A percentile compares a stretch with the other conserved stretches of the same genome.
phyloP scores from a whole-genome alignment of 495 filamentous ascomycete genomes.

The Paragyromitra xinjiangensis region DNA sequence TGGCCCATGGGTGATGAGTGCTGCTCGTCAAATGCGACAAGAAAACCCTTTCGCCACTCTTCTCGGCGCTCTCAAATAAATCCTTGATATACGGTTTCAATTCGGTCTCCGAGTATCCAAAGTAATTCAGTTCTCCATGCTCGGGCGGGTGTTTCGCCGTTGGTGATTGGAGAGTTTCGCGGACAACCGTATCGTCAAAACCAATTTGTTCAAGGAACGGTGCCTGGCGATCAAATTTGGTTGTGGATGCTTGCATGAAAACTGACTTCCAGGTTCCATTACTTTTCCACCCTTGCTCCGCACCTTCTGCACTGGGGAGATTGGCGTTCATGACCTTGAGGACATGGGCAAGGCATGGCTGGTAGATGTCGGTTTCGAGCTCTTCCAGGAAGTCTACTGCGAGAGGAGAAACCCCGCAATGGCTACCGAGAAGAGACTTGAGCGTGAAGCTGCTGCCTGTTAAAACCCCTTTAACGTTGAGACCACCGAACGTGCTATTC shows the following conservation, averaged over 20 bases:
- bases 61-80: constrained; percentile 60
- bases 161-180: constrained; percentile 56
- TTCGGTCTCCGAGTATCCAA: constrained; percentile 63
- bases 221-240: constrained; percentile 62
- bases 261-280: constrained; percentile 61
- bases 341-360: constrained; percentile 64
- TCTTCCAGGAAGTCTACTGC: constrained; percentile 63
- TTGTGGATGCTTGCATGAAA: constrained; percentile 63
- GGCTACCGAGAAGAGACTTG: constrained; percentile 62
- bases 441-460: constrained; percentile 62
- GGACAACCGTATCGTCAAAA: constrained; percentile 59
- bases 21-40: constrained; percentile 63
- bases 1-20: constrained; percentile 63
- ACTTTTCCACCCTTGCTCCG: constrained; percentile 42
- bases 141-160: constrained; percentile 57
- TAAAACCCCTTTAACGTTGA: constrained; percentile 61
- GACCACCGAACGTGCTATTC: constrained; percentile 59
- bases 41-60: constrained; percentile 62
- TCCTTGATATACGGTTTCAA: constrained; percentile 61
- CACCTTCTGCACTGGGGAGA: constrained; percentile 55
- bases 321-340: constrained; percentile 60
- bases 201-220: constrained; percentile 60
- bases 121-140: constrained; percentile 61
- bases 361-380: constrained; percentile 63
- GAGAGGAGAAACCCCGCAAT: constrained; percentile 62